Percentiles rank a stretch among this genome's conserved stretches.
Evolutionary conservation across 768 basidiomycete species (phyloP).

Genomic region (Astraeus odoratus): DNA sequence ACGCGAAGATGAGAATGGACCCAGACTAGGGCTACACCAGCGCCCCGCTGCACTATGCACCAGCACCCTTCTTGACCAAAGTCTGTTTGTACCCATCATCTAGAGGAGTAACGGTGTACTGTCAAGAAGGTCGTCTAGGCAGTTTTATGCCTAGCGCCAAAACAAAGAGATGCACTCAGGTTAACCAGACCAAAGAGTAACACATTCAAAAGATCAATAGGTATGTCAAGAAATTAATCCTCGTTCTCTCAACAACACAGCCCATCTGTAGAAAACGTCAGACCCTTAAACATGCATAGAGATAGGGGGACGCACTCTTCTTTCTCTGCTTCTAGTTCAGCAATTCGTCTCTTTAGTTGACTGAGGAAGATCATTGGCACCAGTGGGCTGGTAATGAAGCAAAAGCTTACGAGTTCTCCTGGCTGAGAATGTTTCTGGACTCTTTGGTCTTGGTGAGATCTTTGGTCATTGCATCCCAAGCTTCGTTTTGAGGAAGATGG

Average conservation of each 20-base stretch:
- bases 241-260: conserved; percentile 45
- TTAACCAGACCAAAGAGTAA: no score
- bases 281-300: background rate
- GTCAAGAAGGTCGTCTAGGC: no score
- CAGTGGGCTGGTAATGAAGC: background rate
- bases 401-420: conserved; percentile 83
- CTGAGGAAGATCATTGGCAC: conserved; percentile 29
- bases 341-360: conserved; percentile 60
- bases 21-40: no score
- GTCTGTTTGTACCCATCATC: no score
- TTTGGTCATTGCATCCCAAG: conserved; percentile 68
- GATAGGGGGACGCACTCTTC: conserved; percentile 57
- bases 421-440: conserved; percentile 59
- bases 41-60: no score
- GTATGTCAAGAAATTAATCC: conserved; percentile 35
- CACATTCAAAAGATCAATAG: background rate
- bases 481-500: conserved; percentile 75
- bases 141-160: no score
- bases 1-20: no score
- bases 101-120: no score
- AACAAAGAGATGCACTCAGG: no score
- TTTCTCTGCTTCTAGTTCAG: conserved; percentile 66
- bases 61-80: no score
- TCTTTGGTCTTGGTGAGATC: conserved; percentile 75
- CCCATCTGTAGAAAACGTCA: conserved; percentile 47